These are phyloP conservation scores for Glycine soja DNA, from an alignment of 306 rosid genomes.

Conservation along the genomic window DNA sequence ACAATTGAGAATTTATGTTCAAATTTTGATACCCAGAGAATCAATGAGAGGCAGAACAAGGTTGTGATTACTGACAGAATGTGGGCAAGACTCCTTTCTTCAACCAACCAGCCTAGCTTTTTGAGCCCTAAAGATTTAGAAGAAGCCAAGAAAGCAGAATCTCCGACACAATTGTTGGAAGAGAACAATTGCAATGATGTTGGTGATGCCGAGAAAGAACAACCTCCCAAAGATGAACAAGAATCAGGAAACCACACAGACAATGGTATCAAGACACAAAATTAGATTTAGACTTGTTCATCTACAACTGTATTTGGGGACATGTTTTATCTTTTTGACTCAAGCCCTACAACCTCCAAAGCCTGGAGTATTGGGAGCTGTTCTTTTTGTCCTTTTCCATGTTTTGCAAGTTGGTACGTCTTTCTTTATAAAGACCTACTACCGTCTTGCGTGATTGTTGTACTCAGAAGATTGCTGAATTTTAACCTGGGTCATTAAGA, in stretches of 20 bases:
- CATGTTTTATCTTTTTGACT: conserved; percentile 22
- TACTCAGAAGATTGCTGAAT: not conserved
- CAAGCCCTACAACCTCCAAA: conserved; percentile 15
- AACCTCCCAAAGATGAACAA: conserved; percentile 38
- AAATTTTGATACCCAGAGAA: conserved; percentile 59
- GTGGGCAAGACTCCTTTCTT: conserved; percentile 84
- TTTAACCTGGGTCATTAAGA: conserved; percentile 16
- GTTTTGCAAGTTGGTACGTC: conserved; percentile 21
- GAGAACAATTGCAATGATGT: conserved; percentile 46
- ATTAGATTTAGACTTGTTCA: conserved; percentile 31
- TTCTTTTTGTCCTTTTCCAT: not conserved
- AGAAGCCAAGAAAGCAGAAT: conserved; percentile 55
- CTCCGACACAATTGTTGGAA: conserved; percentile 53
- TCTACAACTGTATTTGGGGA: conserved; percentile 20
- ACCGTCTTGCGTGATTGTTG: not conserved
- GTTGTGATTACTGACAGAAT: conserved; percentile 91
- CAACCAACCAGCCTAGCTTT: conserved; percentile 80
- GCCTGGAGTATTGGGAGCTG: conserved; percentile 4
- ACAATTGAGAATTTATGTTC: conserved; percentile 16
- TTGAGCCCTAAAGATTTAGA: conserved; percentile 49
- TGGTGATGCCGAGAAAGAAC: conserved; percentile 54
- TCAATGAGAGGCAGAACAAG: conserved; percentile 77
- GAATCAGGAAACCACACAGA: conserved; percentile 47
- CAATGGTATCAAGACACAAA: conserved; percentile 39
- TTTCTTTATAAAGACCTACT: not conserved